Conservation (phyloP, 179 eudicot genomes). For the Heliamphora pulchella region DNA sequence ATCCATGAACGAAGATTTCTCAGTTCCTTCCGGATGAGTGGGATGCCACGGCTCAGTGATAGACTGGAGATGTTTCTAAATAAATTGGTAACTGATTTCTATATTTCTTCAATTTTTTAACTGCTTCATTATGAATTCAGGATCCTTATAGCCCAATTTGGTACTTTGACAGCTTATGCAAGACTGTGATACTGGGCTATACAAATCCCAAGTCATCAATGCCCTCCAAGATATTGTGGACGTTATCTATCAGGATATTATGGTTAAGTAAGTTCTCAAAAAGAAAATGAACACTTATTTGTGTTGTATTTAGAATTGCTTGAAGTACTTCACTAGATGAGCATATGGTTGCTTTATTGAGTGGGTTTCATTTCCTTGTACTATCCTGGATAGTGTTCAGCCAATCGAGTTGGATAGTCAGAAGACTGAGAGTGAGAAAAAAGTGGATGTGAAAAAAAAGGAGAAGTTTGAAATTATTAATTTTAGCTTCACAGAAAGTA, state of each 20-base stretch:
- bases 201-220: constrained; percentile 68
- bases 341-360: not conserved
- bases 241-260: constrained; percentile 75
- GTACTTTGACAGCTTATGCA: constrained; percentile 45
- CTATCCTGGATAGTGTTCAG: constrained; percentile 44
- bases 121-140: not conserved
- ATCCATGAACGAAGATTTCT: constrained; percentile 51
- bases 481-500: constrained; percentile 33
- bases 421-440: not conserved
- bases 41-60: constrained; percentile 65
- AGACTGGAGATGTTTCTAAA: constrained; percentile 81
- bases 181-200: constrained; percentile 41
- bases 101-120: not conserved
- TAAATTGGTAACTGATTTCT: constrained; percentile 48
- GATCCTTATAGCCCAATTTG: constrained; percentile 5
- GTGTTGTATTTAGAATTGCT: not conserved
- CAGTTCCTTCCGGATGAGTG: constrained; percentile 59
- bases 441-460: constrained; percentile 35
- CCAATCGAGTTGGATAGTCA: constrained; percentile 24
- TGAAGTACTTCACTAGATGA: not conserved
- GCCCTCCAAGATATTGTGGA: constrained; percentile 91
- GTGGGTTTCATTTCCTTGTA: constrained; percentile 20
- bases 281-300: constrained; percentile 4
- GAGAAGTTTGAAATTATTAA: constrained; percentile 73
- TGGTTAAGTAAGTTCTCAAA: constrained; percentile 49